A percentile compares a stretch with the other conserved stretches of the same genome.
phyloP scores from a whole-genome alignment of 1,284 basidiomycete genomes.

The Ustilago bromivora region DNA sequence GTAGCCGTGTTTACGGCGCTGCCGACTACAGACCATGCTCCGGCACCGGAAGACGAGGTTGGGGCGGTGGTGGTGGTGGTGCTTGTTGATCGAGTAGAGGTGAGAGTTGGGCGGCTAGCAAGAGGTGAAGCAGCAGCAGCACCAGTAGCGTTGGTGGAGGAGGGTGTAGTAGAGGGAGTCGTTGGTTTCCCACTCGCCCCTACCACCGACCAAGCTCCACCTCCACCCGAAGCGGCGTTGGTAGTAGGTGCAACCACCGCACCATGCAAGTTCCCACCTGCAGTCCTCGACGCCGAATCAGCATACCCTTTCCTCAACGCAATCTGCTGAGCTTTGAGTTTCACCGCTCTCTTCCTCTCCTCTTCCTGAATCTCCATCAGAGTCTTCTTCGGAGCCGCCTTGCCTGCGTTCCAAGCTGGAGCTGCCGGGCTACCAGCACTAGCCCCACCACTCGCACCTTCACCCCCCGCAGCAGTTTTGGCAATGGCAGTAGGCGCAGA shows the following conservation, averaged over 20 bases:
- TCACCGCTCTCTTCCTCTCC: conserved; percentile 75
- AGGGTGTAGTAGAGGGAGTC: conserved; percentile 48
- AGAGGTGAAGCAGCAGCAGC: conserved; percentile 58
- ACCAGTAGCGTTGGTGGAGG: not conserved
- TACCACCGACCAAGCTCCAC: conserved; percentile 86
- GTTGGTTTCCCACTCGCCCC: conserved; percentile 80
- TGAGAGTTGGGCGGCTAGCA: conserved; percentile 4
- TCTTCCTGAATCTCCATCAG: conserved; percentile 99
- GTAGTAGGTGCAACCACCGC: conserved; percentile 72
- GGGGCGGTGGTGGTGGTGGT: conserved; percentile 6
- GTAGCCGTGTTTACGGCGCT: conserved; percentile 9
- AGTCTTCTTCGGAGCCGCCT: conserved; percentile 79
- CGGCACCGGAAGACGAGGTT: not conserved
- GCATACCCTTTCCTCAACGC: conserved; percentile 76
- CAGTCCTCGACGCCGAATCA: conserved; percentile 73
- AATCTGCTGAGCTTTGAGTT: conserved; percentile 75
- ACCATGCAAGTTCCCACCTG: conserved; percentile 25
- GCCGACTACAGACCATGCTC: conserved; percentile 38
- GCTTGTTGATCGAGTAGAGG: conserved; percentile 18
- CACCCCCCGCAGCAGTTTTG: conserved; percentile 5
- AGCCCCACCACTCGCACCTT: conserved; percentile 72
- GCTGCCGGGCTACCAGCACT: conserved; percentile 74
- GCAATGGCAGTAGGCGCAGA: conserved; percentile 52
- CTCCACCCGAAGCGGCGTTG: conserved; percentile 67
- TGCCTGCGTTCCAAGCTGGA: conserved; percentile 54